phyloP scores from a whole-genome alignment of 176 grass and related monocot species.

The Zoysia pacifica region DNA sequence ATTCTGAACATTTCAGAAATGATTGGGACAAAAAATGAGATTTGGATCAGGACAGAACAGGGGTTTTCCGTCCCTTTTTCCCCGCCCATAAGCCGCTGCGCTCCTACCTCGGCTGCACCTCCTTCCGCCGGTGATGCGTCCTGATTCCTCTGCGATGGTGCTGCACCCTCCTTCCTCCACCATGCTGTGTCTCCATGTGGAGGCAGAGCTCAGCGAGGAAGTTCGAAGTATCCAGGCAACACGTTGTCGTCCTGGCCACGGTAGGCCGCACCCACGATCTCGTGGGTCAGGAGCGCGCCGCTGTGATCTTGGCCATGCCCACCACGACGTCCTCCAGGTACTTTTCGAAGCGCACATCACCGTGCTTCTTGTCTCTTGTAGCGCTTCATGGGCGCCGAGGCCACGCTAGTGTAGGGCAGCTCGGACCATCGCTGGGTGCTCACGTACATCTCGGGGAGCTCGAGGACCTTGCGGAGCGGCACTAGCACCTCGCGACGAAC shows the following conservation, averaged over 20 bases:
- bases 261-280: background rate
- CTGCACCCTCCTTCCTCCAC: no score
- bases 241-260: constrained; percentile 1
- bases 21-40: no score
- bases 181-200: no score
- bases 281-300: constrained; percentile 42
- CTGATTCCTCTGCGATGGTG: no score
- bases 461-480: constrained; percentile 41
- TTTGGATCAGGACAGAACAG: no score
- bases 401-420: constrained; percentile 59
- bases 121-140: no score
- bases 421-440: constrained; percentile 45
- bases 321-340: background rate
- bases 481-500: constrained; percentile 51
- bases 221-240: background rate
- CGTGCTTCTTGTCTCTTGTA: constrained; percentile 39
- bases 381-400: constrained; percentile 57
- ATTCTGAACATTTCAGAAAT: no score
- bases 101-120: no score
- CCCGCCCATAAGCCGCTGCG: no score
- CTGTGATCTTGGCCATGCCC: constrained; percentile 42
- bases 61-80: no score
- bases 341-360: constrained; percentile 3
- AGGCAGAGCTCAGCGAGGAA: no score
- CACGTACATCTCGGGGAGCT: constrained; percentile 68